Evolutionary conservation across 768 basidiomycete genomes (phyloP), one percentile per base, ranked within the genome.

Genomic region (Psilocybe subaeruginosa): DNA sequence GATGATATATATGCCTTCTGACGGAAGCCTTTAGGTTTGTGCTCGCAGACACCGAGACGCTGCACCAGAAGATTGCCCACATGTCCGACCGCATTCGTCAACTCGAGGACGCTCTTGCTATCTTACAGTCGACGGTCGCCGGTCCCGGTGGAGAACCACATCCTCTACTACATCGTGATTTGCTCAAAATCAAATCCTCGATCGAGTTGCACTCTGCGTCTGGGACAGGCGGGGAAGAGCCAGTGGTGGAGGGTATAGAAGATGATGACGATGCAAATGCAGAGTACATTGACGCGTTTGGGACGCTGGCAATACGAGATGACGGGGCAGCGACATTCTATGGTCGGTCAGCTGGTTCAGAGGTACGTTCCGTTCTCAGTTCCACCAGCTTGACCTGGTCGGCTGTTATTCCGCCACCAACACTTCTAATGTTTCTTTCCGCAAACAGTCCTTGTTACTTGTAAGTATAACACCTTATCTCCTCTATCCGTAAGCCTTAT

Each of bases 81-180:
- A 90, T 91, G 87, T 85, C 84, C 58, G 84, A 88, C 69, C 85
- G 89, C 23, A 89, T 91, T 52, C 84, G 88, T 29, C 85, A 83
- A 58, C 83, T 91, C 30, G 90, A 91, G 71, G 87, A 89, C 65
- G 89, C 89, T 5, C 78, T 91, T 4, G 75, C 78, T 4, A 78
- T 85, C 56, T 69, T 85, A 8, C 86, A 91, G 37, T 75, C 81
- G 2, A 77, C 79, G 0, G 68, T 81, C 14, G 77, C 81, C 0
- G 68, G 70, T 14, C 63, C 70, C 16, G 54, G 48, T 49, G 65
- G 66, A 39, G 87, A 90, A 29, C 60, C 78, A 0, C 89, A 91
- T 67, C 86, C 89, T 5, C 74, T 91, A 2, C 75, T 91, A 8
- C 69, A 77, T 33, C 80, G 86, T 4, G 87, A 91, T 2, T 74